Evolutionary conservation across 2,329 filamentous ascomycete genomes (phyloP).

Genomic region (Coleophoma eucalyptorum): DNA sequence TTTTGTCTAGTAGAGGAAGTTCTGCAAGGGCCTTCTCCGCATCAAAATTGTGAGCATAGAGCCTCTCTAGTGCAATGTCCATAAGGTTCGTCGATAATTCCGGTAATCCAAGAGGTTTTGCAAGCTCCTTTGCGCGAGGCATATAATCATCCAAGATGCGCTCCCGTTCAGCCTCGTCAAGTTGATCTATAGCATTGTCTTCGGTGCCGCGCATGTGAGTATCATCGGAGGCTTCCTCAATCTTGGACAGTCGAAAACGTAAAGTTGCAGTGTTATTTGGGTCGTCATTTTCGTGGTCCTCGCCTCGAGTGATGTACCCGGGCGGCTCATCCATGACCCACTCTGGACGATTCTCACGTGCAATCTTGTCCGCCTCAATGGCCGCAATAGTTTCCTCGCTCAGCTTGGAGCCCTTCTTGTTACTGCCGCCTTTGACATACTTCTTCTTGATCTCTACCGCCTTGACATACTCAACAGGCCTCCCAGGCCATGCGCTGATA

Average conservation of each 20-base stretch:
- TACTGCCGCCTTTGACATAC: constrained; percentile 53
- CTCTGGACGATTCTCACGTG: constrained; percentile 78
- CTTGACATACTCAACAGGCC: constrained; percentile 86
- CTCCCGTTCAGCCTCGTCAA: constrained; percentile 28
- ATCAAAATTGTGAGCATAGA: constrained; percentile 71
- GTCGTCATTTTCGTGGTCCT: constrained; percentile 69
- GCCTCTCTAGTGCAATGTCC: constrained; percentile 73
- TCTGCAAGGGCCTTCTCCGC: constrained; percentile 65
- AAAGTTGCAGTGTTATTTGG: constrained; percentile 70
- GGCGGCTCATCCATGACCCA: constrained; percentile 90
- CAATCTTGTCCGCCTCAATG: constrained; percentile 76
- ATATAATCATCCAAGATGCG: constrained; percentile 74
- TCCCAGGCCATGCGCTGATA: constrained; percentile 80
- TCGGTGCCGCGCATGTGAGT: constrained; percentile 32
- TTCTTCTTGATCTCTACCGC: constrained; percentile 81
- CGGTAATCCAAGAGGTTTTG: constrained; percentile 61
- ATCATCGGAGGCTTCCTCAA: constrained; percentile 33
- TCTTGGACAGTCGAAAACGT: constrained; percentile 72
- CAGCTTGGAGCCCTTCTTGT: constrained; percentile 73
- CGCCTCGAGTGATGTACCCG: constrained; percentile 81
- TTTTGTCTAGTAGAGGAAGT: constrained; percentile 64
- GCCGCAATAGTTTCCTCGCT: constrained; percentile 77
- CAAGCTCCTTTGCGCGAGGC: constrained; percentile 49
- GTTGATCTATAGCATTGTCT: constrained; percentile 25
- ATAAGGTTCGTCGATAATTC: constrained; percentile 80